Evolutionary conservation across 2,329 filamentous ascomycete species (phyloP).

Genomic region (Aspergillus sp.): DNA sequence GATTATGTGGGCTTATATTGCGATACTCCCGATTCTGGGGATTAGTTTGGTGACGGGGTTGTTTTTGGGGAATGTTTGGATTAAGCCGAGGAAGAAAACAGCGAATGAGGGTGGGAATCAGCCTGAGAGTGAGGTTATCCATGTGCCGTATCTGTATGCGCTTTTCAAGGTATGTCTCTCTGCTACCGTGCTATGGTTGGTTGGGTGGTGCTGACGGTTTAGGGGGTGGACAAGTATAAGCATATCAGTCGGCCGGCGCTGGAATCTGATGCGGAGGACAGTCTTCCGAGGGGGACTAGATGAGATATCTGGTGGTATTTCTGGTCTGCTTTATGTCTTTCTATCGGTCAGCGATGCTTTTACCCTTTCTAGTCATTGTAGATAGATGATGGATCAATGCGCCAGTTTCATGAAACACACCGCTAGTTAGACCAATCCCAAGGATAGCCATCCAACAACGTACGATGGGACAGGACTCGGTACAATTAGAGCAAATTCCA

Average conservation of each 20-base stretch:
- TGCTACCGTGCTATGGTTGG: background rate
- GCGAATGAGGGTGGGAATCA: conserved; percentile 1
- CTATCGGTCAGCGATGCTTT: too few relatives aligned
- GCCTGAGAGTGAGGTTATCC: conserved; percentile 30
- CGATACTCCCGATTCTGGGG: conserved; percentile 61
- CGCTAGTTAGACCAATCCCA: too few relatives aligned
- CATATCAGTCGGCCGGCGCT: conserved; percentile 21
- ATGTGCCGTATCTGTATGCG: conserved; percentile 33
- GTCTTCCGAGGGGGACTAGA: background rate
- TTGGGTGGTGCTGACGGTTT: background rate
- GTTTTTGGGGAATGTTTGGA: conserved; percentile 55
- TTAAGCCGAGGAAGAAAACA: conserved; percentile 25
- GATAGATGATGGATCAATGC: too few relatives aligned
- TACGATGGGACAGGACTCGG: too few relatives aligned
- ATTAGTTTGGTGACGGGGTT: conserved; percentile 47
- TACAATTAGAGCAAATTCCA: too few relatives aligned
- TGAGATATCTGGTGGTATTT: background rate
- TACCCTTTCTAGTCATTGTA: too few relatives aligned
- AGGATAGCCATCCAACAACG: too few relatives aligned
- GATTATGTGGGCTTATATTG: conserved; percentile 65
- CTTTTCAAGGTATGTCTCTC: conserved; percentile 26
- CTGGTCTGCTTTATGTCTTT: too few relatives aligned
- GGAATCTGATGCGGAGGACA: background rate
- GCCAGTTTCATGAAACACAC: too few relatives aligned
- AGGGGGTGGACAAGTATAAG: conserved; percentile 29